These are phyloP conservation scores for Solanum appendiculatum DNA, from an alignment of 257 asterid species.

Conservation along the genomic window DNA sequence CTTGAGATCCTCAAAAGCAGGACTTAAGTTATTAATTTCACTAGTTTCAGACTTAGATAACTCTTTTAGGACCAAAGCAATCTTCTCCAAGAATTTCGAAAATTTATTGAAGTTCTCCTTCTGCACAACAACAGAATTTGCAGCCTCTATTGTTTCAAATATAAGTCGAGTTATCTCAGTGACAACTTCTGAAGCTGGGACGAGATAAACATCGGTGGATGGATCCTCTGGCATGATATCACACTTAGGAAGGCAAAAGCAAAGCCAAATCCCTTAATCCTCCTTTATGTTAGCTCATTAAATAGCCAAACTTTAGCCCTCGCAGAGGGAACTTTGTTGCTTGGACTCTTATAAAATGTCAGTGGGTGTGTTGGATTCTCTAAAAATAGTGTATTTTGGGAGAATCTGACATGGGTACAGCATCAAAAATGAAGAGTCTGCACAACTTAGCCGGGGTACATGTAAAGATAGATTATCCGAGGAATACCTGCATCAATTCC, in stretches of 20 bases:
- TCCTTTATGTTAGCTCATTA: background rate
- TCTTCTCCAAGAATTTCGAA: constrained; percentile 18
- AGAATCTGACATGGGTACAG: background rate
- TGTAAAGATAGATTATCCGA: background rate
- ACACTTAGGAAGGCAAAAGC: background rate
- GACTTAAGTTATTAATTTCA: background rate
- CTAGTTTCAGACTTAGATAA: constrained; percentile 2
- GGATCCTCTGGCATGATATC: constrained; percentile 8
- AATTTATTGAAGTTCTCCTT: constrained; percentile 24
- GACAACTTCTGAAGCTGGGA: constrained; percentile 2
- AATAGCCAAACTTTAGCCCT: background rate
- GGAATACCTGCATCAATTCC: background rate
- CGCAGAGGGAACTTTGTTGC: background rate
- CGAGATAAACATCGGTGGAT: background rate
- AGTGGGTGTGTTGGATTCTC: background rate
- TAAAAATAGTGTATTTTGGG: background rate
- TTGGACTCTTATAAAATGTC: background rate
- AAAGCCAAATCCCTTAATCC: background rate
- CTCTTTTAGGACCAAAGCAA: constrained; percentile 16
- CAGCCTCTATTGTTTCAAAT: constrained; percentile 9
- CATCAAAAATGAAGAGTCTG: background rate
- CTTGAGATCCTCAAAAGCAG: constrained; percentile 14
- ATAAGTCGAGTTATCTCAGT: constrained; percentile 8
- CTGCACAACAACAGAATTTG: constrained; percentile 16
- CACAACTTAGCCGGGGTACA: background rate